Percentiles rank a stretch among this genome's conserved stretches.
Evolutionary conservation across 2,329 filamentous ascomycete species (phyloP).

Genomic region (Chrysoporthe austroafricana): DNA sequence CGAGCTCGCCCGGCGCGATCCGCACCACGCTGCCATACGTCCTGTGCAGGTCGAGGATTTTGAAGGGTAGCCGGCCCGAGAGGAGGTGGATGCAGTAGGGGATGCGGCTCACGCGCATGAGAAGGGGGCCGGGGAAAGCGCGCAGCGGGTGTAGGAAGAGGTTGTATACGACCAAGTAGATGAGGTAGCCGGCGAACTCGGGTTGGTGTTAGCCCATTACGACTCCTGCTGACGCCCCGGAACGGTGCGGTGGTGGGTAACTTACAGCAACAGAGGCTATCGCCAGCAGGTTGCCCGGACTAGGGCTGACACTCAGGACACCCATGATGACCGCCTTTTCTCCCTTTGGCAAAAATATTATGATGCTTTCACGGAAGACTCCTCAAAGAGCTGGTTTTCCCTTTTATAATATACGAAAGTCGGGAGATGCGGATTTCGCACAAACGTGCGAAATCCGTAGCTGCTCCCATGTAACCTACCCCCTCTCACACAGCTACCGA

Average conservation of each 20-base stretch:
- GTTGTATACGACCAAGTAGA: constrained; percentile 25
- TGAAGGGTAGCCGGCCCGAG: constrained; percentile 18
- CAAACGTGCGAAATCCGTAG: neutral
- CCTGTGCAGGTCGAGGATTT: constrained; percentile 35
- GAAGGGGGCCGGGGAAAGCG: constrained; percentile 30
- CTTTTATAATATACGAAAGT: neutral
- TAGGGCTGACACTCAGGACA: constrained; percentile 6
- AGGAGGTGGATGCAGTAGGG: constrained; percentile 20
- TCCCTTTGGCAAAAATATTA: neutral
- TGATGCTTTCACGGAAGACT: neutral
- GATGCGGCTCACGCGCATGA: constrained; percentile 28
- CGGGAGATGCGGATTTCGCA: neutral
- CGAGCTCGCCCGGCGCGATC: constrained; percentile 46
- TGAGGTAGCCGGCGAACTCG: constrained; percentile 19
- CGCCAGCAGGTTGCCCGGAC: constrained; percentile 12
- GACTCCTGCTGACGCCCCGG: neutral
- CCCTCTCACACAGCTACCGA: neutral
- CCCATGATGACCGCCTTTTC: constrained; percentile 5
- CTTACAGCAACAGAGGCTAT: constrained; percentile 23
- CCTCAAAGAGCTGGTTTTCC: neutral
- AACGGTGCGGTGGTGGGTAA: neutral
- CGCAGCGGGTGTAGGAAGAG: constrained; percentile 32
- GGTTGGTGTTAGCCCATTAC: neutral
- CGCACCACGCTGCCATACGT: constrained; percentile 48
- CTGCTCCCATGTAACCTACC: neutral